Percentiles rank a stretch among this genome's conserved stretches.
These are phyloP conservation scores for Xanthoceras sorbifolium DNA, from an alignment of 345 rosid genomes.

Conservation along the genomic window DNA sequence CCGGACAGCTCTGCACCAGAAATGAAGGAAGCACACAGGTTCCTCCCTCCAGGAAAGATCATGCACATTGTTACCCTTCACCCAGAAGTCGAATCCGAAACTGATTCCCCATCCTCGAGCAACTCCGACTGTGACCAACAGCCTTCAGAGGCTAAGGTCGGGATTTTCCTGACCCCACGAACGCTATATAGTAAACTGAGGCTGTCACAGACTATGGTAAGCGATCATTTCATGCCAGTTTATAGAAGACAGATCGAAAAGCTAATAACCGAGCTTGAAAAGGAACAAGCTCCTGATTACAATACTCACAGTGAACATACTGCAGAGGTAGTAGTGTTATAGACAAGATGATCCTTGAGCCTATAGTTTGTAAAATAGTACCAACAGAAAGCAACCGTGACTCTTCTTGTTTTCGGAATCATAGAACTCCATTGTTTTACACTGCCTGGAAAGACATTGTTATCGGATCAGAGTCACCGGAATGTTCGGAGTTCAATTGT, in stretches of 20 bases:
- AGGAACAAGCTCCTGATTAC: slow-evolving; percentile 35
- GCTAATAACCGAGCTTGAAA: slow-evolving; percentile 69
- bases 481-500: background rate
- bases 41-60: slow-evolving; percentile 88
- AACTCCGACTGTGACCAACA: slow-evolving; percentile 33
- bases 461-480: background rate
- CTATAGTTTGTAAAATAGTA: background rate
- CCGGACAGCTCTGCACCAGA: slow-evolving; percentile 44
- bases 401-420: background rate
- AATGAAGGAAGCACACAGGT: slow-evolving; percentile 76
- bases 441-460: background rate
- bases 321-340: slow-evolving; percentile 28
- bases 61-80: slow-evolving; percentile 75
- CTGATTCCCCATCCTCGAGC: slow-evolving; percentile 31
- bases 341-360: slow-evolving; percentile 18
- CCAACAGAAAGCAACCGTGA: background rate
- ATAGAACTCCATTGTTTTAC: background rate
- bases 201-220: slow-evolving; percentile 84
- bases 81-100: slow-evolving; percentile 35
- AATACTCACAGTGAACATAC: background rate
- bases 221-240: slow-evolving; percentile 95
- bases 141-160: slow-evolving; percentile 44
- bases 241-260: slow-evolving; percentile 83
- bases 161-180: slow-evolving; percentile 75
- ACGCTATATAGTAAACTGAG: slow-evolving; percentile 86